Evolutionary conservation across 176 grass and related monocot genomes (phyloP), one percentile per base, ranked within the genome.

Genomic region (Carex pumila): DNA sequence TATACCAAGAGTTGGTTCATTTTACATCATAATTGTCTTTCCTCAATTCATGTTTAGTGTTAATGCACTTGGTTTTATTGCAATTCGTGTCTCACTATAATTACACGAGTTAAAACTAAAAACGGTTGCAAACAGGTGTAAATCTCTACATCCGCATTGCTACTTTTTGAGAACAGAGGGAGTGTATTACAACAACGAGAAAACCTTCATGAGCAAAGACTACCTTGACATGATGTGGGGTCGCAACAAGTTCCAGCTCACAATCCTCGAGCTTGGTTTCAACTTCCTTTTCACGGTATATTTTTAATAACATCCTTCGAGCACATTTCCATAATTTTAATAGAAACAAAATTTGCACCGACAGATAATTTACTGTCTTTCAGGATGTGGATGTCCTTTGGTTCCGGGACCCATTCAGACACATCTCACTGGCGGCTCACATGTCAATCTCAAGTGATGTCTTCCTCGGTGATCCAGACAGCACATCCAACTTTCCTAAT

Each of bases 161-260:
- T 94, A 94, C 83, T 92, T 89, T 15, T 59, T 98, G 2, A 15
- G 81, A 62, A 91, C 87, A 6, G 70, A 80, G 8, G 95, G 87
- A 25, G 82, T 89, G 11, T 91, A 98, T 78, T 98, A 86, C 92
- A 59, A 85, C 0, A 83, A 84, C 13, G 92, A 98, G 90, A 94
- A 98, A 86, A 71, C 83, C 61, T 98, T 94, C 95, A 98, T 94
- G 92, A 90, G 86, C 78, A 90, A 91, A 85, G 95, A 94, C 79
- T 98, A 98, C 87, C 82, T 98, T 1, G 87, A 98, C 67, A 94
- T 98, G 95, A 94, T 98, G 92, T 98, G 95, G 95, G 91, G 87
- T 0, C 68, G 92, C 7, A 92, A 94, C 84, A 53, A 85, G 9
- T 94, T 98, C 73, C 95, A 94, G 89, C 92, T 91, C 69, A 88